Conservation (phyloP, 495 filamentous ascomycete species). For the Hypoxylon crocopeplum region DNA sequence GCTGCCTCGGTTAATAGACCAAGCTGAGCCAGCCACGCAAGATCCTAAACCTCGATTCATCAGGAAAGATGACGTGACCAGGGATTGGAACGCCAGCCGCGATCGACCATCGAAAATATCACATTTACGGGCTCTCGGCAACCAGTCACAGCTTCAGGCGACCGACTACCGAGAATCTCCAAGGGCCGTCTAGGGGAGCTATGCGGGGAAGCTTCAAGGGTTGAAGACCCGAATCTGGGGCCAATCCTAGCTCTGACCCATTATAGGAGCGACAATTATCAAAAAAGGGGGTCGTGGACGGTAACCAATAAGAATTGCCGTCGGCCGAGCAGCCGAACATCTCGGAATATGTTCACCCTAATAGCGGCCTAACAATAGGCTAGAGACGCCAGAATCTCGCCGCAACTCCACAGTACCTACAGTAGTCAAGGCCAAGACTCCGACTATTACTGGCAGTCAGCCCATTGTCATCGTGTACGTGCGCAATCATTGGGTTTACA, state of each 20-base stretch:
- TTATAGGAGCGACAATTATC: too few species aligned
- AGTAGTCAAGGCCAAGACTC: slow-evolving; percentile 9
- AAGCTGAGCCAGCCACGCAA: background rate
- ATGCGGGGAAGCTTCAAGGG: slow-evolving; percentile 24
- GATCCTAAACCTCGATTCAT: background rate
- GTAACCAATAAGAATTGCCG: slow-evolving; percentile 13
- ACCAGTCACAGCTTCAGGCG: background rate
- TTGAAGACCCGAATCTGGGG: too few species aligned
- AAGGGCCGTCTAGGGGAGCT: background rate
- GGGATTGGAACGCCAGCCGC: background rate
- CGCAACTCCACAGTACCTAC: slow-evolving; percentile 14
- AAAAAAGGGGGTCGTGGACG: too few species aligned
- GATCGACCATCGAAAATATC: background rate
- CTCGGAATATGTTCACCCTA: slow-evolving; percentile 6
- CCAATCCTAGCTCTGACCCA: too few species aligned
- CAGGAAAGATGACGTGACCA: slow-evolving; percentile 16
- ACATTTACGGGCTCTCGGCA: background rate
- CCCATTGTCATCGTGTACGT: slow-evolving; percentile 10
- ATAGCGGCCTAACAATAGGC: background rate
- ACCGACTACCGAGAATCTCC: slow-evolving; percentile 21
- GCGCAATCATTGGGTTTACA: slow-evolving; percentile 5
- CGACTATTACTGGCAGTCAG: slow-evolving; percentile 4
- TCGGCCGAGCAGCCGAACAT: slow-evolving; percentile 21
- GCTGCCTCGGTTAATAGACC: slow-evolving; percentile 5
- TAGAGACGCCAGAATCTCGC: background rate